Base-by-base conservation (phyloP, 352 stramenopile species). In the Detonula confervacea region DNA sequence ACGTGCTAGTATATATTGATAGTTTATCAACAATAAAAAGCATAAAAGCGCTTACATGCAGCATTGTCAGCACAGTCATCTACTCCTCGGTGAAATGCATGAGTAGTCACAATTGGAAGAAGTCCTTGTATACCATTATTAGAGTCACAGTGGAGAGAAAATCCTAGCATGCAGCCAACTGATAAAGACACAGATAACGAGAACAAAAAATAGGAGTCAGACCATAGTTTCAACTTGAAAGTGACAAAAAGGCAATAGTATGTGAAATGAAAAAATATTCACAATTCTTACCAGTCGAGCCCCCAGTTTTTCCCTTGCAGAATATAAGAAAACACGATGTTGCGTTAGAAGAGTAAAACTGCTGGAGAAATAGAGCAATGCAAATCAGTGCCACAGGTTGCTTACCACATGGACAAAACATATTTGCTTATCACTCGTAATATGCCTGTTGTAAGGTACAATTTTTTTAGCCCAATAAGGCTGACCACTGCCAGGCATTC, bases 341-440 rank as follows among this genome's bases (percentile, higher is more conserved):
- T n/a, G n/a, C n/a, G n/a, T n/a, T n/a, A n/a, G n/a, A n/a, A n/a
- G n/a, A n/a, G n/a, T n/a, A n/a, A n/a, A n/a, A n/a, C n/a, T n/a
- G n/a, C n/a, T n/a, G n/a, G n/a, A n/a, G n/a, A n/a, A n/a, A n/a
- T n/a, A n/a, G n/a, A n/a, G n/a, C n/a, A n/a, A n/a, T n/a, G n/a
- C n/a, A n/a, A n/a, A n/a, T n/a, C n/a, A n/a, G n/a, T n/a, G n/a
- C n/a, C n/a, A n/a, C n/a, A n/a, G n/a, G n/a, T n/a, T n/a, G n/a
- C n/a, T n/a, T n/a, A n/a, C n/a, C n/a, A 83, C 75, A 42, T 83
- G 75, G 11, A 75, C 62, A 7, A 83, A 77, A 44, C 75, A 83
- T 60, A 75, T 67, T 56, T 81, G 73, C 29, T 77, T 68, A 22
- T 68, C 49, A 11, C 6, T 18, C 2, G 65, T 30, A 27, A 75